Evolutionary conservation across 2,329 filamentous ascomycete species (phyloP).

Genomic region (Penicillium decumbens): DNA sequence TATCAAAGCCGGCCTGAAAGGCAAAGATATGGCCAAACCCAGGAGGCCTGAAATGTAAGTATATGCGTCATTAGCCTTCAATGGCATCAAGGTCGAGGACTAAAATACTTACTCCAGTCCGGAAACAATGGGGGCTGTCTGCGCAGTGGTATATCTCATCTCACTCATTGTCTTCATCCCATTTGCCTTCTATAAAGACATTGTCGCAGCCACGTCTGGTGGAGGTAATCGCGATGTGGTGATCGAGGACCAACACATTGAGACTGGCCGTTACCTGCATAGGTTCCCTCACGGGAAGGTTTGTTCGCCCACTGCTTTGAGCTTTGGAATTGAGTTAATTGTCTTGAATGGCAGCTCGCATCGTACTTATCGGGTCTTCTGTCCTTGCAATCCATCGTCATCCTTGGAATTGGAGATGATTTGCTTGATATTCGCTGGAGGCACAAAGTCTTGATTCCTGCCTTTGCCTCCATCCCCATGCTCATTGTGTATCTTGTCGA

Average conservation of each 20-base stretch:
- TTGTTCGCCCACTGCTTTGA: not conserved
- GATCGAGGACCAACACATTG: slow-evolving; percentile 65
- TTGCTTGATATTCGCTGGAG: slow-evolving; percentile 98
- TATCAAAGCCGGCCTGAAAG: slow-evolving; percentile 80
- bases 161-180: slow-evolving; percentile 88
- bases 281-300: slow-evolving; percentile 94
- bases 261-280: slow-evolving; percentile 81
- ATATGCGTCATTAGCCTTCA: not conserved
- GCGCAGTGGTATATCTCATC: slow-evolving; percentile 86
- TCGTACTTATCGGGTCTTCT: slow-evolving; percentile 93
- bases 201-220: slow-evolving; percentile 88
- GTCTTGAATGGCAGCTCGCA: slow-evolving; percentile 61
- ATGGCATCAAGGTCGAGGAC: not conserved
- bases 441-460: slow-evolving; percentile 97
- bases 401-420: slow-evolving; percentile 91
- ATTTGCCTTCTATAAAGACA: slow-evolving; percentile 97
- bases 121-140: slow-evolving; percentile 93
- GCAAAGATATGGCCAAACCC: slow-evolving; percentile 78
- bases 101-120: slow-evolving; percentile 50
- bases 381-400: slow-evolving; percentile 81
- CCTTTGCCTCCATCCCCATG: slow-evolving; percentile 86
- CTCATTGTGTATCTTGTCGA: slow-evolving; percentile 97
- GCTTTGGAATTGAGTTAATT: slow-evolving; percentile 4
- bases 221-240: slow-evolving; percentile 88
- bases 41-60: slow-evolving; percentile 68